Conservation (phyloP, 2,329 filamentous ascomycete genomes). For the Neoarthrinium moseri region DNA sequence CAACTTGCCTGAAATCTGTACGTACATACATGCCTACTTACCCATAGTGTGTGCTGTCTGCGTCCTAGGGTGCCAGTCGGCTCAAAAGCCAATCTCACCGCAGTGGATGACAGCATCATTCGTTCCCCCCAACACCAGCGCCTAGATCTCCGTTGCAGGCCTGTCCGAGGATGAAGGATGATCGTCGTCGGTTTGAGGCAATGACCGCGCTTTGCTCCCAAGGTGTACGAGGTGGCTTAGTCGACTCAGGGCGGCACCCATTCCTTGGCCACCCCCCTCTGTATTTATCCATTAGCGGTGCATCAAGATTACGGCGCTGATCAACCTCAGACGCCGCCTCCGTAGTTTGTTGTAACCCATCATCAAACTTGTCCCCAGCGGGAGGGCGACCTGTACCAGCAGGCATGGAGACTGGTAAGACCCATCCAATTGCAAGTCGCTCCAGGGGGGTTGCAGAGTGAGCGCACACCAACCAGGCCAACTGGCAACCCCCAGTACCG, state of each 20-base stretch:
- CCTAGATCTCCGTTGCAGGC: background rate
- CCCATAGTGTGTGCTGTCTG: conserved; percentile 1
- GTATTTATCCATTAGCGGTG: background rate
- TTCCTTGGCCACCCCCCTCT: background rate
- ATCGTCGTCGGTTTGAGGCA: conserved; percentile 4
- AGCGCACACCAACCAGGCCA: background rate
- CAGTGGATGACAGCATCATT: conserved; percentile 11
- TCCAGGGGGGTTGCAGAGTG: background rate
- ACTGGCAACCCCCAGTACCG: background rate
- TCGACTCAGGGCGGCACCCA: background rate
- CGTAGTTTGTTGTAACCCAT: background rate
- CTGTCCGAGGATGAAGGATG: too few relatives aligned
- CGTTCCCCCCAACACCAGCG: conserved; percentile 7
- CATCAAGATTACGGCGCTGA: background rate
- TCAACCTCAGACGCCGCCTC: background rate
- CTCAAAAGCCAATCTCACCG: conserved; percentile 10
- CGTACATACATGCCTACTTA: background rate
- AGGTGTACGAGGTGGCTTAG: background rate
- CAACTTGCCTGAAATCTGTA: background rate
- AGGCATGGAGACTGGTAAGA: too few relatives aligned
- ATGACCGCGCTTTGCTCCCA: background rate
- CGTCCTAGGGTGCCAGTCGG: conserved; percentile 9
- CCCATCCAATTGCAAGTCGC: background rate
- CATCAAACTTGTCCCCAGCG: background rate
- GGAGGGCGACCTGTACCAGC: background rate